Base-by-base conservation (phyloP, 2,329 filamentous ascomycete species). In the Venturia nashicola region DNA sequence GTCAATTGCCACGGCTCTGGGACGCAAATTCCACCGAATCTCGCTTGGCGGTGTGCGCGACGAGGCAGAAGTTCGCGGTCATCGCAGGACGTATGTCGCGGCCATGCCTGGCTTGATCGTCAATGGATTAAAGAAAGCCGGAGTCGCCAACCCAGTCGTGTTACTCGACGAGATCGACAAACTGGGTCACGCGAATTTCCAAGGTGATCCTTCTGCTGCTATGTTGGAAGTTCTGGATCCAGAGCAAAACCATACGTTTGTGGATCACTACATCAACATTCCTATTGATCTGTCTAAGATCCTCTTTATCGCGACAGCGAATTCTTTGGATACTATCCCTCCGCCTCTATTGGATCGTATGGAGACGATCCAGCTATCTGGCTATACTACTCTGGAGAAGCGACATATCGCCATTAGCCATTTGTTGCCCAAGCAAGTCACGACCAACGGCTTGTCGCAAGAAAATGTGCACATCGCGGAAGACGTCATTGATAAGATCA, bases 91-190 rank as follows among this genome's bases (percentile, higher is more conserved):
- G 0, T 99, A 99, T 72, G 94, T 99, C 65, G 94, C 94, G 27
- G 94, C 94, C n/a, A 97, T 99, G 93, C 94, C 94, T 11, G 94
- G 94, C 63, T 80, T 97, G 64, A 89, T 99, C 65, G 92, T 97
- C 39, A 92, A 91, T 73, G 94, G 93, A 0, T 74, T 99, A 64
- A 92, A 94, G 77, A 99, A 97, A 78, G 93, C 95, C 40, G 93
- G 92, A 59, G 93, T 97, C 23, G 86, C 91, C 2, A 99, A 99
- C 72, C 94, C 94, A 0, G 93, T 99, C 64, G 90, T 99, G 77
- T 78, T 99, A 57, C 85, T 99, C 14, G 94, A 99, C 72, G 94
- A 99, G 78, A 97, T 99, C 69, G 94, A 99, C 80, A 99, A 99
- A 80, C 84, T 99, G 66, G 91, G 92, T 67, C 86, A 87, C 65